Evolutionary conservation across 768 basidiomycete genomes (phyloP), one percentile per base, ranked within the genome.

Genomic region (Lanmaoa pseudosensibilis): DNA sequence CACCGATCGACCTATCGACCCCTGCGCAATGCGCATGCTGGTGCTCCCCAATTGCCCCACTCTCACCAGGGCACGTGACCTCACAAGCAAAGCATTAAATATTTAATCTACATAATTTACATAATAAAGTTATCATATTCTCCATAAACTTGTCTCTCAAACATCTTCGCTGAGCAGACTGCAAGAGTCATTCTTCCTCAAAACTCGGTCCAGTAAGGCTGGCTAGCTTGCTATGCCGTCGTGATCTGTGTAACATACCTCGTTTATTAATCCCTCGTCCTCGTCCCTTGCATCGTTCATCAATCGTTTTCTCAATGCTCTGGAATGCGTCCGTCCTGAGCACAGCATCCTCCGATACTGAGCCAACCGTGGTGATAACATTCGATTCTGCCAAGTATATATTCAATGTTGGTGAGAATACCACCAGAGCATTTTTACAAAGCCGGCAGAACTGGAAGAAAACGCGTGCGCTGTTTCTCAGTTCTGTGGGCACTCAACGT

Each of bases 331-430:
- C 82, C 4, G 82, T 87, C 27, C 73, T 87, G 52, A 82, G 80
- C 41, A 71, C 82, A 0, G 65, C 77, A 18, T 82, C 87, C 5
- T 83, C 84, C 49, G 95, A 98, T 74, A 90, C 94, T 1, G 86
- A 92, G 60, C 87, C 94, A 0, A 82, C 87, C 10, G 73, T 97
- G 25, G 73, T 89, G 56, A 72, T 96, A 61, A 78, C 80, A 1
- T 94, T 94, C 68, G 87, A 90, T 61, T 77, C 80, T 51, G 86
- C 82, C 13, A 89, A 92, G 63, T 98, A 94, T 63, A 78, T 95
- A 38, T 93, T 98, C 79, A 94, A 94, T 71, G 84, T 79, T 19
- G 87, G 91, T 9, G 94, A 97, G 71, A 88, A 88, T 56, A 85
- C 88, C 2, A 86, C 84, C 41, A 77, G 95, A 36, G 75, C 88